phyloP scores from a whole-genome alignment of 176 grass and related monocot species.

The Zea luxurians region DNA sequence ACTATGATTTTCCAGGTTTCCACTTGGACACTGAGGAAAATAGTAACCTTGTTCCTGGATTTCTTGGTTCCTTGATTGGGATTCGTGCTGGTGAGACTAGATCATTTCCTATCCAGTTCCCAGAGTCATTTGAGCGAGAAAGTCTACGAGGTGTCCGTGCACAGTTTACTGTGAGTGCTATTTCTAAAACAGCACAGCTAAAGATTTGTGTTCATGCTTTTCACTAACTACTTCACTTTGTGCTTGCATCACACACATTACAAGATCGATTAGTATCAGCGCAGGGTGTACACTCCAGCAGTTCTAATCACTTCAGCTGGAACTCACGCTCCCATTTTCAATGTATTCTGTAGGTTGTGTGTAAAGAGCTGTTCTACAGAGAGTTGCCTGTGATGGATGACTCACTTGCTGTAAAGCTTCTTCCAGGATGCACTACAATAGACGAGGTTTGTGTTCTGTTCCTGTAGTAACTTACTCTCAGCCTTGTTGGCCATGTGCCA shows the following conservation, averaged over 20 bases:
- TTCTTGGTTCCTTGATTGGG: conserved; percentile 88
- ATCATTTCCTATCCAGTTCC: conserved; percentile 89
- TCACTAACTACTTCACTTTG: conserved; percentile 17
- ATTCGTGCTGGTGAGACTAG: conserved; percentile 80
- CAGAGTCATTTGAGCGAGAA: conserved; percentile 83
- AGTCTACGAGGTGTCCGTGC: conserved; percentile 66
- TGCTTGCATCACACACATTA: conserved; percentile 12
- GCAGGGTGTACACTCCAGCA: background rate
- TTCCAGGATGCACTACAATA: conserved; percentile 86
- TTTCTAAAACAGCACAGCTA: conserved; percentile 28
- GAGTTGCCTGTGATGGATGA: conserved; percentile 81
- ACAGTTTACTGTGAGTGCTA: conserved; percentile 83
- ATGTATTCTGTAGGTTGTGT: conserved; percentile 72
- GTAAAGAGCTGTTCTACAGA: conserved; percentile 97
- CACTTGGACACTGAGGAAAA: conserved; percentile 95
- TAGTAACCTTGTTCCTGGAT: conserved; percentile 74
- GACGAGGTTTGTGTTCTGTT: conserved; percentile 58
- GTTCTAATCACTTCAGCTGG: background rate
- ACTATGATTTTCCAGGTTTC: conserved; percentile 57
- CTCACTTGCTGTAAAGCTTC: conserved; percentile 71
- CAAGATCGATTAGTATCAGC: conserved; percentile 1
- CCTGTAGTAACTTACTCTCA: background rate
- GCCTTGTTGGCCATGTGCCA: conserved; percentile 3
- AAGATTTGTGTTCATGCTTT: background rate
- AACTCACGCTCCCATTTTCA: conserved; percentile 24